Evolutionary conservation across 331 rosid species (phyloP), one percentile per base, ranked within the genome.

Genomic region (Telfairia occidentalis): DNA sequence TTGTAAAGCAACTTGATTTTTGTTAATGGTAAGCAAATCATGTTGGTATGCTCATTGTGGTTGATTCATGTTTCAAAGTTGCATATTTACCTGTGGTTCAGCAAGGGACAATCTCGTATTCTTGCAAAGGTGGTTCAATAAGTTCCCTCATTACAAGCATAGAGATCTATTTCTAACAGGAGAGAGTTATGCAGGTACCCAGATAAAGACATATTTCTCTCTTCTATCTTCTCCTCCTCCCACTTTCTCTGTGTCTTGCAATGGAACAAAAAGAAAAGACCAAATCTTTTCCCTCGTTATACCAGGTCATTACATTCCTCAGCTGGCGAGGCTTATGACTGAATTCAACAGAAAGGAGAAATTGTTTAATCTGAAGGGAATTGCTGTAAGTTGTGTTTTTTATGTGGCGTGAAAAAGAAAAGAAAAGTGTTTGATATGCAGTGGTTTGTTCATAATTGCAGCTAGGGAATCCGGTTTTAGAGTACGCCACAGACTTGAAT

Each of bases 231-330:
- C 43, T 40, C 45, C 45, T 13, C 16, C 64, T 57, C 63, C 29
- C 34, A 11, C 64, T 57, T 11, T 32, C 42, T 52, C 15, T 24
- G 18, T 54, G n/a, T 35, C 48, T 46, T 4, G 13, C 8, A 34
- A 19, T 26, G 13, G 30, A n/a, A 40, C 0, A 57, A 48, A 18
- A 50, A 4, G 29, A 15, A 13, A 46, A 46, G 10, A 59, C 40
- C 10, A 34, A 35, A 19, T 0, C 35, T 26, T 5, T 32, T 11
- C 1, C 54, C 57, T 77, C 10, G 7, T 13, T 77, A 12, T 28
- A 34, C 77, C 79, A 93, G 98, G 98, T 7, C 98, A 93, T 76
- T 93, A 89, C 77, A 89, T 89, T 84, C 98, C 98, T 57, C 98
- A 92, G 85, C 90, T 92, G 50, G 96, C 96, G 76, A 91, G 89